A percentile compares a stretch with the other conserved stretches of the same genome.
These are phyloP conservation scores for Globisporangium echinulatum DNA, from an alignment of 352 stramenopile genomes.

Conservation along the genomic window DNA sequence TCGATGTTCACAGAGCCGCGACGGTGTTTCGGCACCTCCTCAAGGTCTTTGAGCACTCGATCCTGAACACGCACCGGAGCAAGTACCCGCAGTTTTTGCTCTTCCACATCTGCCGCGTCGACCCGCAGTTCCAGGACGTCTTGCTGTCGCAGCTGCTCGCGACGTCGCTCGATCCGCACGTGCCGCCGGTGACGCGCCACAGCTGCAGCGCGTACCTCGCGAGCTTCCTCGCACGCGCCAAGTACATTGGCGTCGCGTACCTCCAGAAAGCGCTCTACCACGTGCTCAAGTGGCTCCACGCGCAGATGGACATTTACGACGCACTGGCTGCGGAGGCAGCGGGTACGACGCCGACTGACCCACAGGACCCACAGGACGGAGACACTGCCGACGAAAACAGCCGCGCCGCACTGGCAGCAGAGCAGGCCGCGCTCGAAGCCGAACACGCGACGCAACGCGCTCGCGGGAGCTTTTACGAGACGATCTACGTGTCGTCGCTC, in stretches of 20 bases:
- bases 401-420: conserved; percentile 6
- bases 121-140: conserved; percentile 75
- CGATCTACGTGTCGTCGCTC: conserved; percentile 75
- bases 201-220: conserved; percentile 94
- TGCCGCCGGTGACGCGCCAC: conserved; percentile 86
- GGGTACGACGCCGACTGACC: not conserved
- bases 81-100: conserved; percentile 93
- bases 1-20: conserved; percentile 35
- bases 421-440: conserved; percentile 18
- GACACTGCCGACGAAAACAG: not conserved
- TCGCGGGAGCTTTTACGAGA: conserved; percentile 43
- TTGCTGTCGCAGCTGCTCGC: conserved; percentile 80
- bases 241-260: conserved; percentile 90
- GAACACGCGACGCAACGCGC: conserved; percentile 5
- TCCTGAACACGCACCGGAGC: conserved; percentile 86
- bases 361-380: conserved; percentile 10
- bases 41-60: conserved; percentile 81
- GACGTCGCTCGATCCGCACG: conserved; percentile 72
- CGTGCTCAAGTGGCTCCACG: conserved; percentile 91
- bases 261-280: conserved; percentile 91
- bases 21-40: conserved; percentile 73
- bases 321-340: conserved; percentile 18
- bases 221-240: conserved; percentile 93
- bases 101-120: conserved; percentile 81
- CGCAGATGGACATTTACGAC: conserved; percentile 90